Percentiles rank a stretch among this genome's conserved stretches.
These are phyloP conservation scores for Musa schizocarpa DNA, from an alignment of 176 grass and related monocot genomes.

Conservation along the genomic window DNA sequence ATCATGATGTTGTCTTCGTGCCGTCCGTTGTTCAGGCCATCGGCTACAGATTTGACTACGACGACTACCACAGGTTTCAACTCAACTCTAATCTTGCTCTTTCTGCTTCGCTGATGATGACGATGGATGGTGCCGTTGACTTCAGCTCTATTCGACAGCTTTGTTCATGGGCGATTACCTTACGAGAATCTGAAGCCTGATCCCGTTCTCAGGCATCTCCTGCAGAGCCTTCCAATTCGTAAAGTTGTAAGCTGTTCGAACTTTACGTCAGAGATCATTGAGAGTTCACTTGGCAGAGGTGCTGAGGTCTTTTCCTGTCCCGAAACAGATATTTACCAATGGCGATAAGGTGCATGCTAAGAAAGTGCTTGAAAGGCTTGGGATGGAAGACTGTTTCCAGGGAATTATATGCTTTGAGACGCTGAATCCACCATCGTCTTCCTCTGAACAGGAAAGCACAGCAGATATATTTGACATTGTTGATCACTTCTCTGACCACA, in stretches of 20 bases:
- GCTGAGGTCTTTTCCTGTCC: neutral
- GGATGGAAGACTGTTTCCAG: conserved; percentile 79
- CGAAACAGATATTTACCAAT: conserved; percentile 68
- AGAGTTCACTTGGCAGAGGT: too few relatives aligned
- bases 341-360: conserved; percentile 63
- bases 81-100: neutral
- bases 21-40: conserved; percentile 35
- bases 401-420: conserved; percentile 86
- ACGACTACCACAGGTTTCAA: conserved; percentile 64
- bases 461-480: conserved; percentile 66
- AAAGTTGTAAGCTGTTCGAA: conserved; percentile 51
- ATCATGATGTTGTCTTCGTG: too few relatives aligned
- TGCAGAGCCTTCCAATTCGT: conserved; percentile 70
- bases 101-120: neutral
- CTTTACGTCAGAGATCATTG: neutral
- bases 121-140: neutral
- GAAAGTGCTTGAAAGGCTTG: conserved; percentile 64
- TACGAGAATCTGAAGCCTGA: conserved; percentile 72
- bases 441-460: neutral
- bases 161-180: conserved; percentile 78
- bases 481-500: conserved; percentile 36
- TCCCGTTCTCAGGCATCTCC: conserved; percentile 55
- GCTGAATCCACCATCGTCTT: conserved; percentile 33
- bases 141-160: conserved; percentile 30
- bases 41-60: conserved; percentile 71